These are phyloP conservation scores for Microbotryomycetes sp. DNA, from an alignment of 1,284 basidiomycete genomes.

Conservation along the genomic window DNA sequence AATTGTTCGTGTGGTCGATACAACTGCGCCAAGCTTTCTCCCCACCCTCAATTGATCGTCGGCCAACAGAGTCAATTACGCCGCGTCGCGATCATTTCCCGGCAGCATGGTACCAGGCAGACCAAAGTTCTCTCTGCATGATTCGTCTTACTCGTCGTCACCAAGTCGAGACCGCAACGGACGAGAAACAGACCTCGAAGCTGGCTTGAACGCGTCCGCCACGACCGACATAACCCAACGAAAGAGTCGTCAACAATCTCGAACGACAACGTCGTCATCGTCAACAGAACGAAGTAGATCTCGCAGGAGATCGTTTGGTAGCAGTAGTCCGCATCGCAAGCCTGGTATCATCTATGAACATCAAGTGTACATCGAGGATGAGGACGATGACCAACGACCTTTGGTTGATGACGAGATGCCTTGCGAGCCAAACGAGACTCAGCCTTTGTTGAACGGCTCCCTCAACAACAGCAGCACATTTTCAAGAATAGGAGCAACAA, in stretches of 20 bases:
- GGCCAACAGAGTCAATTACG: no score
- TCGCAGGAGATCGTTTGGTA: neutral
- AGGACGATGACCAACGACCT: no score
- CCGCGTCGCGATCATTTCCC: no score
- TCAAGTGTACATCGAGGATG: neutral
- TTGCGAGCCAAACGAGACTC: neutral
- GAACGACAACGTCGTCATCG: neutral
- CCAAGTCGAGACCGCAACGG: no score
- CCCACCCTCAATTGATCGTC: no score
- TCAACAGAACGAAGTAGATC: neutral
- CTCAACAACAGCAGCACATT: neutral
- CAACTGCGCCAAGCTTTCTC: no score
- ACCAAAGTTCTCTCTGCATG: neutral
- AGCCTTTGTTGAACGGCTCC: neutral
- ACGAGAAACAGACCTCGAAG: neutral
- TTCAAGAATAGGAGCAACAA: neutral
- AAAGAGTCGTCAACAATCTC: neutral
- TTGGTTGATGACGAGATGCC: neutral
- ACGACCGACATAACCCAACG: no score
- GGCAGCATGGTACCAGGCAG: neutral
- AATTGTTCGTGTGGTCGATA: no score
- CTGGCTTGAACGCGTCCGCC: no score
- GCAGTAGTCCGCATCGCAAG: neutral
- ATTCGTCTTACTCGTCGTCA: neutral
- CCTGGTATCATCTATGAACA: neutral